Percentiles rank a stretch among this genome's conserved stretches.
phyloP scores from a whole-genome alignment of 805 yeast species.

The Zygoascus bituminiphila region DNA sequence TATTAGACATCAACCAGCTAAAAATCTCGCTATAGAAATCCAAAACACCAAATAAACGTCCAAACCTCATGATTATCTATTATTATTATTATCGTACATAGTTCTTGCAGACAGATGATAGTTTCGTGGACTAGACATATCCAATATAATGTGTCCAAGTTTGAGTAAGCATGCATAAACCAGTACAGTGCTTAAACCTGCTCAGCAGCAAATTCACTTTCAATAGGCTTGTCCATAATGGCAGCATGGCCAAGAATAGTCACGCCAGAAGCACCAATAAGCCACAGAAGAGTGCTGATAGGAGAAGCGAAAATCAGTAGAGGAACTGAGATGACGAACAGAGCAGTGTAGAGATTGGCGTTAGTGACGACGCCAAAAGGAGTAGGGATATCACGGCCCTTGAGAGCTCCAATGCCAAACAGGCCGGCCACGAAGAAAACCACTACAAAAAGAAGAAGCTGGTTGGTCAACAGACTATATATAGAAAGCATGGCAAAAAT shows the following conservation, averaged over 20 bases:
- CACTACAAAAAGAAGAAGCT: constrained; percentile 75
- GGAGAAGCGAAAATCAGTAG: constrained; percentile 85
- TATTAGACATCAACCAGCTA: no score
- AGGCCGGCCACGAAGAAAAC: constrained; percentile 63
- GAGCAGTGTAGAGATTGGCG: constrained; percentile 75
- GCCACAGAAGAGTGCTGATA: constrained; percentile 82
- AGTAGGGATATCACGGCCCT: constrained; percentile 74
- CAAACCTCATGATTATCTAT: background rate
- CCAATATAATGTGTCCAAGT: no score
- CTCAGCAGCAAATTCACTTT: constrained; percentile 86
- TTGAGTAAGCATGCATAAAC: no score
- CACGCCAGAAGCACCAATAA: constrained; percentile 75
- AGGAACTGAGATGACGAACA: constrained; percentile 69
- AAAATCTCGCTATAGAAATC: no score
- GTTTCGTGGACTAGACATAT: no score
- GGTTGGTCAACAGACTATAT: constrained; percentile 82
- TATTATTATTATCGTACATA: background rate
- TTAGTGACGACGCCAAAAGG: constrained; percentile 60
- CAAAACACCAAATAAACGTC: no score
- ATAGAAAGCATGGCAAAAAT: constrained; percentile 65
- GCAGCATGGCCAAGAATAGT: constrained; percentile 80
- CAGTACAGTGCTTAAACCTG: background rate
- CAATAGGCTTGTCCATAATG: constrained; percentile 90
- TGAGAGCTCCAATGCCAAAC: constrained; percentile 66
- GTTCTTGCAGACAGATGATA: no score